These are phyloP conservation scores for Pichia californica DNA, from an alignment of 805 yeast genomes.

Conservation along the genomic window DNA sequence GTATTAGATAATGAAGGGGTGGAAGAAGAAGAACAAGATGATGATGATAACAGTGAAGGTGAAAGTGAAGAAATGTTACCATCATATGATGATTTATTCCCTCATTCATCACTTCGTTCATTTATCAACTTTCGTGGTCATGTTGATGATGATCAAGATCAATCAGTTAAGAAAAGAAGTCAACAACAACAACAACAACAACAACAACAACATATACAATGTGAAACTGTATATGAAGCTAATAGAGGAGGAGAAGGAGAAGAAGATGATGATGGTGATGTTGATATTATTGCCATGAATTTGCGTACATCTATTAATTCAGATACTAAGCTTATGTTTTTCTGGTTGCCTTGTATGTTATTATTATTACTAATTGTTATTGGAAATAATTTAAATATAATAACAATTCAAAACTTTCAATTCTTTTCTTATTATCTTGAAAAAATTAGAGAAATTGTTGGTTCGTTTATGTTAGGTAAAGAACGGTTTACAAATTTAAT, in stretches of 20 bases:
- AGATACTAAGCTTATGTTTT: constrained; percentile 80
- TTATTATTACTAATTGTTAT: constrained; percentile 40
- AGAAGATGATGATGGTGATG: constrained; percentile 2
- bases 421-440: constrained; percentile 29
- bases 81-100: constrained; percentile 70
- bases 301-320: constrained; percentile 46
- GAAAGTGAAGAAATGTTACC: constrained; percentile 49
- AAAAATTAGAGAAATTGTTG: constrained; percentile 37
- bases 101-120: constrained; percentile 31
- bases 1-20: no score
- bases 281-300: constrained; percentile 20
- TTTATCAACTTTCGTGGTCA: constrained; percentile 26
- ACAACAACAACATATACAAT: no score
- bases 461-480: constrained; percentile 46
- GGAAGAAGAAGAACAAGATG: no score
- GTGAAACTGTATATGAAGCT: no score
- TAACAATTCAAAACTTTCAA: constrained; percentile 18
- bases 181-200: no score
- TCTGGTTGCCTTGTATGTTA: constrained; percentile 81
- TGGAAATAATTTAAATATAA: constrained; percentile 24
- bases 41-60: constrained; percentile 17
- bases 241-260: neutral
- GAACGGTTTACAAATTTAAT: constrained; percentile 28
- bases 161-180: no score
- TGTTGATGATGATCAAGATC: constrained; percentile 15